Base-by-base conservation (phyloP, 306 rosid genomes). In the Citrullus colocynthis region DNA sequence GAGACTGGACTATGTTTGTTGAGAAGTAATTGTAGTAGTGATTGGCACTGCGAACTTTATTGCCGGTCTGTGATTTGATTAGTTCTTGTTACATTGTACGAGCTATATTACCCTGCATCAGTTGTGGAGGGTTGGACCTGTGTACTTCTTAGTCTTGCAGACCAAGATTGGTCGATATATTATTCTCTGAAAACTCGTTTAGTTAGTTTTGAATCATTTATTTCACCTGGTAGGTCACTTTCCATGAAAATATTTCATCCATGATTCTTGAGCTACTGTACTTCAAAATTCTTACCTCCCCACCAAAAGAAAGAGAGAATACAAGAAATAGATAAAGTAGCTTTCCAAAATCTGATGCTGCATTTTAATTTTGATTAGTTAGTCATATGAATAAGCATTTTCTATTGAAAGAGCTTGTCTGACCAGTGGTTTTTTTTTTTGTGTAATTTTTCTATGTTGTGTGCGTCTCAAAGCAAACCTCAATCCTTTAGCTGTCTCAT, bases 71-170 rank as follows among this genome's bases (percentile, higher is more conserved):
- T n/a, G 9, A 45, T 39, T 32, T 32, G 30, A 9, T 32, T 54
- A 9, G 63, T 74, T 18, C 21, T 57, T 74, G 61, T 54, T 32
- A 10, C 10, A 18, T 2, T n/a, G 54, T 51, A 74, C 6, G 32
- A 54, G 49, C 78, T 74, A 37, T 14, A 8, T 48, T 73, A 16
- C 2, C 41, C 45, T 2, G 30, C 18, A 74, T 74, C 32, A 54
- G 62, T 54, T 34, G 78, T 54, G 77, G 61, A 73, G 13, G 11
- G 24, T 73, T 73, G 60, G 77, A 72, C 76, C 75, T 24, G 9
- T 7, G 24, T 30, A 8, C 76, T 49, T 28, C 42, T n/a, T 30
- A 48, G 39, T 72, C 57, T 70, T 44, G 39, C 75, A 4, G 57
- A 70, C 75, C 51, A 71, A 45, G 58, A 45, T 48, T 51, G 60